phyloP scores from a whole-genome alignment of 495 filamentous ascomycete genomes.

The Podospora anserina region DNA sequence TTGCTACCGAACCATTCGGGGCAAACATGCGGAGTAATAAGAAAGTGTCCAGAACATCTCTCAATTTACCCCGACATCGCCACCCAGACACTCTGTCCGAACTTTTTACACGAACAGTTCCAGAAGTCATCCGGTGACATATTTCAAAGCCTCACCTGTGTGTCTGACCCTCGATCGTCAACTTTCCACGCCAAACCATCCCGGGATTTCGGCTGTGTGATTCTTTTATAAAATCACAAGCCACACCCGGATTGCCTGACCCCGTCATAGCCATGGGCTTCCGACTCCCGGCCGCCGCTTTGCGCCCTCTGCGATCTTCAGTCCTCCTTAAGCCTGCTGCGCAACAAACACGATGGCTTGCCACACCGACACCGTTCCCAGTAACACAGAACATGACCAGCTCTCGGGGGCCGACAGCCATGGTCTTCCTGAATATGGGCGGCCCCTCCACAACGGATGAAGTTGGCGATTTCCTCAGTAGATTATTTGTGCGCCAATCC shows the following conservation, averaged over 20 bases:
- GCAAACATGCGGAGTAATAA: not conserved
- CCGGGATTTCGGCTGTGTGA: not conserved
- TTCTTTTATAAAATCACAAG: not conserved
- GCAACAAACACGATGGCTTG: slow-evolving; percentile 51
- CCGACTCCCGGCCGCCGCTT: slow-evolving; percentile 38
- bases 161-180: not conserved
- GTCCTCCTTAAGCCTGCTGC: slow-evolving; percentile 21
- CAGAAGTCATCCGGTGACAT: not conserved
- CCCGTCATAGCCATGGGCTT: slow-evolving; percentile 43
- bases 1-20: slow-evolving; percentile 10
- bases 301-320: slow-evolving; percentile 26
- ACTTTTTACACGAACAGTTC: not conserved
- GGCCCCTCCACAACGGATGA: slow-evolving; percentile 85
- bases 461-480: slow-evolving; percentile 87
- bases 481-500: slow-evolving; percentile 66
- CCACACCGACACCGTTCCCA: slow-evolving; percentile 57
- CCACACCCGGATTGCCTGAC: not conserved
- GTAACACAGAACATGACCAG: slow-evolving; percentile 61
- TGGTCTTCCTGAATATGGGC: slow-evolving; percentile 99
- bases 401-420: slow-evolving; percentile 67
- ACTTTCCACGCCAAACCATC: not conserved
- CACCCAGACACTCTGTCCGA: slow-evolving; percentile 1
- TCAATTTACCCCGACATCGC: slow-evolving; percentile 9
- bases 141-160: not conserved
- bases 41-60: slow-evolving; percentile 1